phyloP scores from a whole-genome alignment of 352 stramenopile species.

The Pythium rhizo-oryzae region DNA sequence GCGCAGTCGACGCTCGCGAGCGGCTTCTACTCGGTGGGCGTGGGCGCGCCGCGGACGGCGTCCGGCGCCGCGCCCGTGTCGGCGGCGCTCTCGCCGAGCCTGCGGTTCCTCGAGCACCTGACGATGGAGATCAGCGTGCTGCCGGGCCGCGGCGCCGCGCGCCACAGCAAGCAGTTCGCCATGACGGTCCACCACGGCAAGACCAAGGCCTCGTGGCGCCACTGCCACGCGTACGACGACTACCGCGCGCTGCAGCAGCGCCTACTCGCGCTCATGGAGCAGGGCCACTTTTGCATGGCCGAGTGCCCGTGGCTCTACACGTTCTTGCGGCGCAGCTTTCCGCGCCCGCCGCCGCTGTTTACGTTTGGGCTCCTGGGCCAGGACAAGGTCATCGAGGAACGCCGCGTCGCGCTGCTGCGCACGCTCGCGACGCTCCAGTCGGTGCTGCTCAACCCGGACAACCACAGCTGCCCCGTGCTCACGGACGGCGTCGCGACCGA shows the following conservation, averaged over 20 bases:
- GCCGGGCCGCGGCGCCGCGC: slow-evolving; percentile 9
- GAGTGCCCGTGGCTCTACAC: slow-evolving; percentile 72
- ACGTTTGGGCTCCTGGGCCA: slow-evolving; percentile 37
- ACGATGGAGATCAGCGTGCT: slow-evolving; percentile 32
- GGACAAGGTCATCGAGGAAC: slow-evolving; percentile 14
- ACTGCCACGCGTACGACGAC: slow-evolving; percentile 44
- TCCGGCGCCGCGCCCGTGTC: not conserved
- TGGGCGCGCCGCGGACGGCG: slow-evolving; percentile 3
- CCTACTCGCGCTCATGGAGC: slow-evolving; percentile 46
- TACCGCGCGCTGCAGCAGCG: slow-evolving; percentile 51
- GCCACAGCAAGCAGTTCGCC: slow-evolving; percentile 30
- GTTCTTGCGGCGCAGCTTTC: slow-evolving; percentile 67
- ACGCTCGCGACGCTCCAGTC: slow-evolving; percentile 42
- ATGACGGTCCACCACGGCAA: slow-evolving; percentile 36
- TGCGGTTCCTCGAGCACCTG: slow-evolving; percentile 47
- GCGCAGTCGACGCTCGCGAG: slow-evolving; percentile 5
- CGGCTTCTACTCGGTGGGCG: slow-evolving; percentile 26
- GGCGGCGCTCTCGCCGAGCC: slow-evolving; percentile 10
- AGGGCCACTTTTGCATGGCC: slow-evolving; percentile 57
- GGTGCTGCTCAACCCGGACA: slow-evolving; percentile 38
- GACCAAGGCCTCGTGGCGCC: slow-evolving; percentile 31
- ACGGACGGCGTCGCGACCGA: slow-evolving; percentile 31
- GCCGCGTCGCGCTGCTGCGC: slow-evolving; percentile 29
- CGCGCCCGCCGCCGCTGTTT: slow-evolving; percentile 31
- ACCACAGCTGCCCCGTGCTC: slow-evolving; percentile 42